Evolutionary conservation across 208 protist genomes (phyloP).

Genomic region (Leishmania tarentolae): DNA sequence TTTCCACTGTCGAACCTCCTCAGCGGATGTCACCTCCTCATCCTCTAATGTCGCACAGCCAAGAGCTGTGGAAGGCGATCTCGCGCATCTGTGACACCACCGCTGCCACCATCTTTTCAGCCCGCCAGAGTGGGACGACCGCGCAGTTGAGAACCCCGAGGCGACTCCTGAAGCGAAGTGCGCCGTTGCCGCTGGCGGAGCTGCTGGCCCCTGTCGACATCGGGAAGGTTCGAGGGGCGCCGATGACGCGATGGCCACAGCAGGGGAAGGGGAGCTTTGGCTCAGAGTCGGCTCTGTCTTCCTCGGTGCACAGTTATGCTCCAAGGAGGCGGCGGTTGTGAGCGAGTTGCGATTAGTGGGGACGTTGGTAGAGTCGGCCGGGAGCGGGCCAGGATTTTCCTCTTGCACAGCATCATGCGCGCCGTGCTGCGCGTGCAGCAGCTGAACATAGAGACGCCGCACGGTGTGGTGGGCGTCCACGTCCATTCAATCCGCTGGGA

Average conservation of each 20-base stretch:
- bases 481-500: not conserved
- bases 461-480: slow-evolving; percentile 15
- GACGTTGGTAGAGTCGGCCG: no score
- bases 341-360: not conserved
- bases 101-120: not conserved
- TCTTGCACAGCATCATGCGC: not conserved
- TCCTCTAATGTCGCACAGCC: not conserved
- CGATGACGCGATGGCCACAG: not conserved
- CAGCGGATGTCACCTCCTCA: not conserved
- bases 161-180: not conserved
- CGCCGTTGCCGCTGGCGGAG: not conserved
- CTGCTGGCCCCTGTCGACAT: not conserved
- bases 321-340: not conserved
- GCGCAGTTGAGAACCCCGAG: not conserved
- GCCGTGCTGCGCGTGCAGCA: not conserved
- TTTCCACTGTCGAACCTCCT: slow-evolving; percentile 7
- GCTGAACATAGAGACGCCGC: slow-evolving; percentile 17
- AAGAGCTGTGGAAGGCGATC: not conserved
- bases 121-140: not conserved
- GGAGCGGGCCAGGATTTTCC: not conserved
- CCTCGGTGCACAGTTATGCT: no score
- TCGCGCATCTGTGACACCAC: not conserved
- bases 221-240: not conserved
- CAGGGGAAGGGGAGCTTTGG: not conserved
- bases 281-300: not conserved